Evolutionary conservation across 2,329 filamentous ascomycete genomes (phyloP).

Genomic region (Proliferodiscus dingleyae): DNA sequence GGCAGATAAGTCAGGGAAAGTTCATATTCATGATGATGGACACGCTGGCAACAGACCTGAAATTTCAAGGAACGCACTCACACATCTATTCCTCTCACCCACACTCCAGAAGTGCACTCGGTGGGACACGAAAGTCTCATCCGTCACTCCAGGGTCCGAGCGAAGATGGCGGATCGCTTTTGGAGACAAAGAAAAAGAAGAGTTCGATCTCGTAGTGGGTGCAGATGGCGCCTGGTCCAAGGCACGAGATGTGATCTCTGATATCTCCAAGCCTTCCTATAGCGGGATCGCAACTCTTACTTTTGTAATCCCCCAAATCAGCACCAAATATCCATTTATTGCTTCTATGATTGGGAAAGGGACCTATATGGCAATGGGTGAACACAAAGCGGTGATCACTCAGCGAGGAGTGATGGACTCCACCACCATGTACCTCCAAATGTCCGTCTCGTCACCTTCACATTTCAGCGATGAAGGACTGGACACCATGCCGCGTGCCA

Average conservation of each 20-base stretch:
- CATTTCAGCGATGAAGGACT: constrained; percentile 3
- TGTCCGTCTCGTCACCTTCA: constrained; percentile 1
- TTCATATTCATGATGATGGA: constrained; percentile 22
- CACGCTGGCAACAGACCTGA: constrained; percentile 20
- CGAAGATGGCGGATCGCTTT: neutral
- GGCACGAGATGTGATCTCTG: constrained; percentile 25
- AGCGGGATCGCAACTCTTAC: constrained; percentile 11
- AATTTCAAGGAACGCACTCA: constrained; percentile 24
- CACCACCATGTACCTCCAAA: constrained; percentile 14
- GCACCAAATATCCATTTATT: constrained; percentile 7
- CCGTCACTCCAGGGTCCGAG: neutral
- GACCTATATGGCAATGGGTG: constrained; percentile 7
- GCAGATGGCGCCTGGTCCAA: constrained; percentile 42
- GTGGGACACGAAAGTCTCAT: constrained; percentile 19
- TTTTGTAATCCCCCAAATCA: constrained; percentile 13
- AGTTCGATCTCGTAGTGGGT: constrained; percentile 36
- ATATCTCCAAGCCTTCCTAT: constrained; percentile 1
- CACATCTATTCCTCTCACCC: constrained; percentile 20
- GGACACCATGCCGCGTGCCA: neutral
- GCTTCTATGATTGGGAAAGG: constrained; percentile 12
- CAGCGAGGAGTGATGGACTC: constrained; percentile 14
- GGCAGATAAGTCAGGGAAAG: constrained; percentile 28
- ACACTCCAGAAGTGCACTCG: constrained; percentile 16
- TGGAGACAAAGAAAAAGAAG: neutral
- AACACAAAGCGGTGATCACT: constrained; percentile 6